Conservation (phyloP, 768 basidiomycete species). For the Phlebiopsis gigantea region DNA sequence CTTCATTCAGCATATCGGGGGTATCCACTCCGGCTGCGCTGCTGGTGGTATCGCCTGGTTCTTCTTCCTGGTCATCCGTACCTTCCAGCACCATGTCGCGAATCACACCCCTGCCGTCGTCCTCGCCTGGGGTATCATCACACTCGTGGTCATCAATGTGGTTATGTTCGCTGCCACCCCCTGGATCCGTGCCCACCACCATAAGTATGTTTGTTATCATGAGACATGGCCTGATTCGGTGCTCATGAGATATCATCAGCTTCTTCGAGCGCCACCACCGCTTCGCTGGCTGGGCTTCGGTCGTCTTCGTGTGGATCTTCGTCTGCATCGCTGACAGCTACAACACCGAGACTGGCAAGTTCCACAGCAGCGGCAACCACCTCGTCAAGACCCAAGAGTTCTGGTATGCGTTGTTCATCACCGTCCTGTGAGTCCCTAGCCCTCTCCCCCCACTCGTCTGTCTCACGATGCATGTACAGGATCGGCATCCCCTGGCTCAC, state of each 20-base stretch:
- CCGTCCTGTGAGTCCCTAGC: constrained; percentile 49
- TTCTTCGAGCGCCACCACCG: constrained; percentile 79
- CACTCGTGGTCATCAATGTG: constrained; percentile 48
- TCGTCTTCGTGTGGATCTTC: constrained; percentile 52
- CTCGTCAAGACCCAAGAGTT: constrained; percentile 67
- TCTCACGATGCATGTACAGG: constrained; percentile 28
- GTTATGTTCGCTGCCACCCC: constrained; percentile 66
- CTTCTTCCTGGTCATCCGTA: constrained; percentile 53
- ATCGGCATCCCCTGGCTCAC: constrained; percentile 72
- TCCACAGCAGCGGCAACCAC: constrained; percentile 30
- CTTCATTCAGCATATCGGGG: constrained; percentile 70
- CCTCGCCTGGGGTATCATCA: constrained; percentile 48
- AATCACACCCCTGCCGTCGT: constrained; percentile 54
- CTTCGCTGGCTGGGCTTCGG: constrained; percentile 67
- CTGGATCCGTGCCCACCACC: constrained; percentile 75
- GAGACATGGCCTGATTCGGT: too few relatives aligned
- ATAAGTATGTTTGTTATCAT: constrained; percentile 48
- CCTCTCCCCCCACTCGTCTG: not conserved
- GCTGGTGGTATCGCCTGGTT: constrained; percentile 68
- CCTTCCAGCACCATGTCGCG: constrained; percentile 42
- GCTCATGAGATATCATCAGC: constrained; percentile 27
- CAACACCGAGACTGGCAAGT: constrained; percentile 16
- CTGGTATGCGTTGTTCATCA: constrained; percentile 73
- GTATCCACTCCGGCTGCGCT: constrained; percentile 78
- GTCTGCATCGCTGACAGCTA: constrained; percentile 60